Base-by-base conservation (phyloP, 177 flowering plant species). In the Vitis hybrid region DNA sequence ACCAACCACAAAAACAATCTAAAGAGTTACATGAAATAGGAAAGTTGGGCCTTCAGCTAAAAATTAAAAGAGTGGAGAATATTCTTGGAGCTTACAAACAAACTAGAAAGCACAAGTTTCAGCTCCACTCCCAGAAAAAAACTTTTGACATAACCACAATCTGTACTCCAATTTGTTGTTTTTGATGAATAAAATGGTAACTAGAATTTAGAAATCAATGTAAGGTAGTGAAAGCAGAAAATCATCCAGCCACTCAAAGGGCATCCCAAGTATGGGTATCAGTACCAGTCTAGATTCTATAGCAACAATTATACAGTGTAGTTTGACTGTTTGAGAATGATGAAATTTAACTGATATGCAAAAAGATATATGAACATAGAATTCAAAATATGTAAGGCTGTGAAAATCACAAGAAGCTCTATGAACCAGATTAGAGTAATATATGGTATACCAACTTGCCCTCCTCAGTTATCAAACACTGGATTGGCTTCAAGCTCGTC, bases 401-500 rank as follows among this genome's bases (percentile, higher is more conserved):
- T 64, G 19, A 47, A 64, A 64, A n/a, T 44, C 24, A 24, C 28
- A 24, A 24, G 28, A 52, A 56, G 28, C 51, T 17, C 51, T 15
- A 20, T 13, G 11, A 53, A 4, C 6, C 15, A 54, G 6, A 31
- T 67, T 3, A 67, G 44, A 6, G 44, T 38, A 38, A 38, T 38
- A 3, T 24, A 59, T 12, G 2, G 4, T 38, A 52, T 20, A 67
- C 47, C 31, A 56, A 33, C 18, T 47, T 11, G 59, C 65, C 57
- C 49, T 52, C 75, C 38, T 81, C 79, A 82, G 49, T 28, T 31
- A 12, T 80, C 80, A 65, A 71, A 75, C 18, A 89, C 67, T 8
- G 94, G 94, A 71, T 81, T 85, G 7, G 77, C 80, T 67, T 89
- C 85, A 19, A 91, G 88, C 70, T 78, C 79, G 80, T 76, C 82